Base-by-base conservation (phyloP, 2,329 filamentous ascomycete species). In the Microdochium bolleyi region DNA sequence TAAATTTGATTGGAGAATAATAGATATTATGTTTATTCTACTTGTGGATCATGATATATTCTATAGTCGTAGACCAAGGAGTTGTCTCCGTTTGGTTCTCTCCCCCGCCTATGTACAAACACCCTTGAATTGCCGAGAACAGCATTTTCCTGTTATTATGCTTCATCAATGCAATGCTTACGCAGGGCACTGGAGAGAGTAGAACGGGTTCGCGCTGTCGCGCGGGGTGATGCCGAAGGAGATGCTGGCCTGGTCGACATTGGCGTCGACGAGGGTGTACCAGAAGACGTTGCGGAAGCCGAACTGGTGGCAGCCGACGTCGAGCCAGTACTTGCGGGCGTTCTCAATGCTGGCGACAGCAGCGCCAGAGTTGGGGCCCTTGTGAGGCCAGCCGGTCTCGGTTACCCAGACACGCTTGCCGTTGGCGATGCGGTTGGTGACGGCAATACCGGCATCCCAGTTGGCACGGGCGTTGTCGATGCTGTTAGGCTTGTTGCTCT, bases 251-350 rank as follows among this genome's bases (percentile, higher is more conserved):
- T 62, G 70, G 44, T 67, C 68, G 32, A 64, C 68, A 53, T 66
- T 68, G 30, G 71, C 72, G 58, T 83, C 79, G 56, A 78, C 72
- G n/a, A 82, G 70, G 24, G 73, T 77, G 62, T 76, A 78, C 73
- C 78, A 82, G 67, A 75, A 82, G 25, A 73, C 73, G 51, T 67
- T 69, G 49, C 66, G 66, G 24, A 60, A 54, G n/a, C 61, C 60
- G 49, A 66, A 65, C 7, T 64, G 55, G 21, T 58, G 54, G 50
- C 63, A 66, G n/a, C 62, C 62, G 16, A 66, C 54, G 2, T 63
- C 59, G 24, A 63, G 56, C 62, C 66, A 69, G 57, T 66, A 68
- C 22, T 52, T 54, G 51, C 57, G 59, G 9, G 62, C 61, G 51
- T 65, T 62, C 9, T 61, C 58, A 13, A 65, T 22, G 2, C 58